Conservation (phyloP, 2,329 filamentous ascomycete species). For the Ramularia collo-cygni region DNA sequence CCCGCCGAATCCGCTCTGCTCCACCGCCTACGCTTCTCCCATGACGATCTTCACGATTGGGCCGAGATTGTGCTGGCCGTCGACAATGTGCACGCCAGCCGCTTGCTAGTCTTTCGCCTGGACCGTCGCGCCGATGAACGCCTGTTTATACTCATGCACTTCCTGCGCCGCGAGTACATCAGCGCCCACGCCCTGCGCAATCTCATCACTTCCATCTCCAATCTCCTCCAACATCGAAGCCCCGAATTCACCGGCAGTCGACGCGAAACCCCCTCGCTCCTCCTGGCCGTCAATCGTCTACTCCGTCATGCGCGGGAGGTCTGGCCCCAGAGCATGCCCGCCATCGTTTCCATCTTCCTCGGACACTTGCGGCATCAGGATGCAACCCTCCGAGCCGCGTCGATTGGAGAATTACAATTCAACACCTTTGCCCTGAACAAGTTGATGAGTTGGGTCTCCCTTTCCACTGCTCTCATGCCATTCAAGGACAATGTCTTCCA, state of each 20-base stretch:
- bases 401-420: constrained; percentile 1
- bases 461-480: constrained; percentile 42
- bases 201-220: constrained; percentile 26
- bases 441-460: constrained; percentile 24
- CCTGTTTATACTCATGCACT: constrained; percentile 43
- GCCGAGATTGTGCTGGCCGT: constrained; percentile 16
- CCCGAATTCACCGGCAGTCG: neutral
- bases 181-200: constrained; percentile 37
- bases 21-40: constrained; percentile 9
- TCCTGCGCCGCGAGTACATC: constrained; percentile 40
- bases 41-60: constrained; percentile 22
- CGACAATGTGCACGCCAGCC: no score
- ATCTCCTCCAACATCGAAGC: constrained; percentile 3
- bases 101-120: no score
- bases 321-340: constrained; percentile 40
- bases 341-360: constrained; percentile 18
- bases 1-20: constrained; percentile 12
- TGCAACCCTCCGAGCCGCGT: neutral
- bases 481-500: constrained; percentile 44
- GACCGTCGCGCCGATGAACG: no score
- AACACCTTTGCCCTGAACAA: constrained; percentile 21
- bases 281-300: constrained; percentile 41
- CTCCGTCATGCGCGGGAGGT: constrained; percentile 45
- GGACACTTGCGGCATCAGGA: constrained; percentile 5
- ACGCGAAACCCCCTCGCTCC: constrained; percentile 16